Base-by-base conservation (phyloP, 169 alveolate genomes). In the Plasmodium knowlesi region DNA sequence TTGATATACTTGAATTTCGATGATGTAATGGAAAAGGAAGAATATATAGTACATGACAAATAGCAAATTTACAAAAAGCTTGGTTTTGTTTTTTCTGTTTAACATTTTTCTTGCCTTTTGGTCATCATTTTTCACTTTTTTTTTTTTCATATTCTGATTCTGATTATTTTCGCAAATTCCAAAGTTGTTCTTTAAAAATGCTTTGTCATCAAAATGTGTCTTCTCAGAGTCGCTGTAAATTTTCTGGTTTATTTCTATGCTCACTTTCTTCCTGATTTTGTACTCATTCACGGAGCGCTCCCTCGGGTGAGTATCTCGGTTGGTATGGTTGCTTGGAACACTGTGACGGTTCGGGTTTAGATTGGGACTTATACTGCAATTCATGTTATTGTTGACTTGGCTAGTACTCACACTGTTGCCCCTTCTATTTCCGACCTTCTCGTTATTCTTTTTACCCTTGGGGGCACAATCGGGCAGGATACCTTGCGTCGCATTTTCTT, bases 31-130 rank as follows among this genome's bases (percentile, higher is more conserved):
- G 72, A 90, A 90, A 71, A 90, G 54, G 78, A 70, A 90, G 76
- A 90, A 82, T 90, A 90, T 90, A 81, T 90, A 90, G 71, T 81
- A 90, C 34, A 90, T 2, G 39, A 90, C 92, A 90, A 90, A 90
- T 70, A 90, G 83, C 37, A 90, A 67, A 70, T 67, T 90, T 90
- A 90, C 50, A 80, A 81, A 30, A 81, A 80, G 53, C 78, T 90
- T 90, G 2, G 78, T 53, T 81, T 72, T 82, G 41, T 90, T 83
- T 57, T 90, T 90, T 81, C 43, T 71, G 83, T 78, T 90, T 81
- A 72, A 50, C 91, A 81, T 71, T 43, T 70, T 79, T 72, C 81
- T 90, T n/a, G 83, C 46, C 74, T 90, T 90, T 6, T 90, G 80
- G 83, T 90, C 95, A n/a, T 70, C 92, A 81, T 71, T 71, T 90